A percentile compares a stretch with the other conserved stretches of the same genome.
Conservation (phyloP, 1,284 basidiomycete genomes). For the Microbotryomycetes sp. region DNA sequence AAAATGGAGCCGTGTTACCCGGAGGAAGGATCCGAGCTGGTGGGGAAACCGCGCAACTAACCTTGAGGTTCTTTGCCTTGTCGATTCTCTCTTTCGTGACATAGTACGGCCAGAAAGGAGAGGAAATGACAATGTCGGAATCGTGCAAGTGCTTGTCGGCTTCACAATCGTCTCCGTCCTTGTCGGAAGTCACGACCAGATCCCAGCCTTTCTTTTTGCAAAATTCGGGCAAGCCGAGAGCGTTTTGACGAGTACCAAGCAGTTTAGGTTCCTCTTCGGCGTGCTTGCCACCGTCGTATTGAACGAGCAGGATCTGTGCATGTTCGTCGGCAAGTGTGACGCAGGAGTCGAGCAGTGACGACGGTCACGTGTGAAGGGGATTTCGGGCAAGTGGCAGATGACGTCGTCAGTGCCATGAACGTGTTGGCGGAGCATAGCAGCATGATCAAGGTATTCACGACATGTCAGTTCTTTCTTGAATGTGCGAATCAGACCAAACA, state of each 20-base stretch:
- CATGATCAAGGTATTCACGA: no score
- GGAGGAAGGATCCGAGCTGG: not conserved
- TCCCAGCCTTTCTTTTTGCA: slow-evolving; percentile 65
- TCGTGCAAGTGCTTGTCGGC: slow-evolving; percentile 85
- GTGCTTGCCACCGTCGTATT: slow-evolving; percentile 50
- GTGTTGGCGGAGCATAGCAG: no score
- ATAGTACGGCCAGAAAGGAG: slow-evolving; percentile 52
- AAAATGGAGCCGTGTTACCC: no score
- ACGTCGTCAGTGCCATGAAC: no score
- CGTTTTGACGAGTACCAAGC: slow-evolving; percentile 83
- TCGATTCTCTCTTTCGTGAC: slow-evolving; percentile 69
- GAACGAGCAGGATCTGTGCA: slow-evolving; percentile 26
- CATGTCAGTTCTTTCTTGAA: no score
- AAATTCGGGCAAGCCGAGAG: slow-evolving; percentile 35
- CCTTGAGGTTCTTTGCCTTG: slow-evolving; percentile 79
- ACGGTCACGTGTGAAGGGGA: not conserved
- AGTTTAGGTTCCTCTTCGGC: slow-evolving; percentile 75
- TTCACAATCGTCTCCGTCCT: slow-evolving; percentile 75
- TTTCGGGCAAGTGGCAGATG: not conserved
- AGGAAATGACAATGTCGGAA: slow-evolving; percentile 38
- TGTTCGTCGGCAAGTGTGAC: not conserved
- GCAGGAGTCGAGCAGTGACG: not conserved
- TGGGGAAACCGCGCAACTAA: not conserved
- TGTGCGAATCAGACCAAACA: no score
- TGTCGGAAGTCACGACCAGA: slow-evolving; percentile 66